Conservation (phyloP, 441 rosid genomes). For the Syzygium malaccense region DNA sequence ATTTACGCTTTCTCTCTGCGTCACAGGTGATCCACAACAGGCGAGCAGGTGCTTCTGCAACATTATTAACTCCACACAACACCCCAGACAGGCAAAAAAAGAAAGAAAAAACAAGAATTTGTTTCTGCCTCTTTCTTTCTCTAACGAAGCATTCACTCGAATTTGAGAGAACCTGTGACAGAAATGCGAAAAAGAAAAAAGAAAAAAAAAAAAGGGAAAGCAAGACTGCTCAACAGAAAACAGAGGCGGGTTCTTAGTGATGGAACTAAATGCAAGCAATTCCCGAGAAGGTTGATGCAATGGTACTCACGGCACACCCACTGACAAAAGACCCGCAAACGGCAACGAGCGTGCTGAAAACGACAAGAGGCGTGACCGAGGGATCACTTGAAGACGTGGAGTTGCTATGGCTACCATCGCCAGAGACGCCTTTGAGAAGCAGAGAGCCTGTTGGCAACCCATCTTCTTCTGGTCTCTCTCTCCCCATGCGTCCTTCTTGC, state of each 20-base stretch:
- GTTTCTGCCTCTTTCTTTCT: neutral
- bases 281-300: neutral
- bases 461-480: neutral
- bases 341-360: conserved; percentile 39
- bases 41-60: neutral
- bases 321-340: conserved; percentile 32
- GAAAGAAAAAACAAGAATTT: neutral
- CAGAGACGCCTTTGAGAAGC: neutral
- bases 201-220: neutral
- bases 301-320: conserved; percentile 45
- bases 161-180: neutral
- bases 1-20: too few species aligned
- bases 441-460: neutral
- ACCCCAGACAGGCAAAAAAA: too few species aligned
- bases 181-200: neutral
- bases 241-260: neutral
- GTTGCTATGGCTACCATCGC: neutral
- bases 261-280: neutral
- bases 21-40: neutral
- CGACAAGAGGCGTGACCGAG: neutral
- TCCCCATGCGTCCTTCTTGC: neutral
- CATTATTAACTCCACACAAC: neutral
- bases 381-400: neutral
- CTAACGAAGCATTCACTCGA: neutral
- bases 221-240: neutral